Conservation (phyloP, 1,284 basidiomycete species). For the Ustilago esculenta region DNA sequence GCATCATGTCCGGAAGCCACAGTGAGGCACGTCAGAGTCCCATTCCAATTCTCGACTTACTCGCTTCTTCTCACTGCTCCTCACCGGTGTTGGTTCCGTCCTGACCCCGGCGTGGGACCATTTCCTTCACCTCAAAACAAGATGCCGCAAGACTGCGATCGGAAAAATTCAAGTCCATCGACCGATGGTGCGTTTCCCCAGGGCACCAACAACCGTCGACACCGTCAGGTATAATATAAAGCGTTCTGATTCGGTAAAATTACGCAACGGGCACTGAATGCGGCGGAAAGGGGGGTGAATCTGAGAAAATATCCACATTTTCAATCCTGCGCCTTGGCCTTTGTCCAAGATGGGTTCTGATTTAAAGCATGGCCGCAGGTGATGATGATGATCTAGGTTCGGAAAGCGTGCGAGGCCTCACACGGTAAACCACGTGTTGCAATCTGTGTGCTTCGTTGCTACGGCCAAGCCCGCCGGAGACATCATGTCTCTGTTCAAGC, state of each 20-base stretch:
- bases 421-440: neutral
- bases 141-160: too few relatives aligned
- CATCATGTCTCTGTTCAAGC: constrained; percentile 70
- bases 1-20: too few relatives aligned
- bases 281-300: constrained; percentile 8
- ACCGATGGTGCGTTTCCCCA: too few relatives aligned
- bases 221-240: too few relatives aligned
- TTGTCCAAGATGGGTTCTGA: constrained; percentile 17
- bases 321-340: constrained; percentile 33
- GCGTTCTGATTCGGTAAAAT: constrained; percentile 40
- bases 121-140: too few relatives aligned
- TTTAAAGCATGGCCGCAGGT: constrained; percentile 31
- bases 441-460: constrained; percentile 3
- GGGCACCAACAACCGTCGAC: too few relatives aligned
- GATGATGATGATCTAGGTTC: constrained; percentile 28
- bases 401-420: constrained; percentile 6
- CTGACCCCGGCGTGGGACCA: too few relatives aligned
- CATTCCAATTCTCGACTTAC: too few relatives aligned
- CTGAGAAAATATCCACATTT: constrained; percentile 44
- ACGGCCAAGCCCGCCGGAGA: constrained; percentile 5
- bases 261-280: constrained; percentile 24
- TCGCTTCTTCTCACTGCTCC: too few relatives aligned
- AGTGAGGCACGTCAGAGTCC: too few relatives aligned
- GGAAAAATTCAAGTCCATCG: too few relatives aligned
- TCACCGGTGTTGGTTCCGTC: too few relatives aligned